Evolutionary conservation across 2,329 filamentous ascomycete species (phyloP), one percentile per base, ranked within the genome.

Genomic region (Lasiodiplodia theobromae): DNA sequence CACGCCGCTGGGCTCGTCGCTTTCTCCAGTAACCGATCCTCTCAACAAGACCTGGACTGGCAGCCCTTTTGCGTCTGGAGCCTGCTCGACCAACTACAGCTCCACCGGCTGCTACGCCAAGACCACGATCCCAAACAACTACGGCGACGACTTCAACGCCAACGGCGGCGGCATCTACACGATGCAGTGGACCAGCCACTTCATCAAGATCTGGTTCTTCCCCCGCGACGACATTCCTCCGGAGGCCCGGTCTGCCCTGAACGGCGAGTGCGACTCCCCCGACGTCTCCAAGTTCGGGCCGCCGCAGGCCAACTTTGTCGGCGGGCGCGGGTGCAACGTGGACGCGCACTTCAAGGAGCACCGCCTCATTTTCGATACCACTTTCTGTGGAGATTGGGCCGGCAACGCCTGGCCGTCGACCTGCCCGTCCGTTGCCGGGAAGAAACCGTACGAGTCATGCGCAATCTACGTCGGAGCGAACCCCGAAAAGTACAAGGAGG

Each of bases 321-420:
- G 77, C 23, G 40, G 57, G 12, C 12, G 49, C 2, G 72, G 71
- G 12, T 82, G 80, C 67, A 69, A 77, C 34, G 77, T 81, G 67
- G 73, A 80, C 71, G 53, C 69, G 25, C 73, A 78, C 60, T 81
- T 82, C 68, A 69, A 58, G 4, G 77, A 80, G 64, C 77, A 80
- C 72, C 76, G 75, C 60, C 75, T 82, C 54, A 76, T 81, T 68
- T 75, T 81, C 71, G 78, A 80, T 63, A 80, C 75, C 25, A 79
- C 79, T 54, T 81, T 82, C 60, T 82, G 80, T 70, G 80, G 80
- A 34, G 73, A 71, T 23, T 96, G 93, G 93, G 93, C 92, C 3
- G 92, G 92, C 21, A 76, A 81, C 37, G 86, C 89, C 44, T 96
- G 89, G 88, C 84, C 88, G 71, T 21, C 64, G 25, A 83, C 84